Evolutionary conservation across 164 flowering plant species (phyloP), one percentile per base, ranked within the genome.

Genomic region (Liquidambar formosana): DNA sequence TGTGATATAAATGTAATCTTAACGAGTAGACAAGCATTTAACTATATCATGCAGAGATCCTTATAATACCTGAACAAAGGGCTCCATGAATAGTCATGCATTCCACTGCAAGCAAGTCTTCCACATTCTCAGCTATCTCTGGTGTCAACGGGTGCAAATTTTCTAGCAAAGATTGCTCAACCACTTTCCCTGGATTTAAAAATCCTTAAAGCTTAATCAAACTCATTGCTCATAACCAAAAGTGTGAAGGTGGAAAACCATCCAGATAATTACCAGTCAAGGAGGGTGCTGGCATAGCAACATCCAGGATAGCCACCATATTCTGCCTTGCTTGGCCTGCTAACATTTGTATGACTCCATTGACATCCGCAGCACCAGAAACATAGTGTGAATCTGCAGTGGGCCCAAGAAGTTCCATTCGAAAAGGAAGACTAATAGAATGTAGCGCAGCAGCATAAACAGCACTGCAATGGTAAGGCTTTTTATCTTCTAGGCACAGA

Each of bases 371-470:
- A 46, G 91, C 86, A 78, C 97, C 97, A 63, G 80, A 76, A 60
- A 72, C 68, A 73, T 63, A 64, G 26, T 52, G 54, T 14, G 82
- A 79, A 63, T 82, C 81, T 46, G 81, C 66, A 67, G 80, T 57
- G 1, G 94, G 85, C 6, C 92, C 86, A 58, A 53, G 79, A 25
- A 66, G 70, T 71, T 78, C 83, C 93, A 95, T 89, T 63, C 88
- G 81, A 67, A 91, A 86, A 61, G 99, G 98, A 48, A 91, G 84
- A 69, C 78, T 81, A n/a, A 79, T 67, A 48, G 99, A 88, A 71
- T 93, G 93, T 47, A 95, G 69, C 0, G 97, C 95, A 72, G 99
- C 89, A 63, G 96, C 99, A 82, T 91, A 95, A 54, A 91, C 84
- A 43, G 98, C 96, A 84, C 98, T 91, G 66, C 84, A 64, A 73